A percentile compares a stretch with the other conserved stretches of the same genome.
These are phyloP conservation scores for Cajanus cajan DNA, from an alignment of 306 rosid genomes.

Conservation along the genomic window DNA sequence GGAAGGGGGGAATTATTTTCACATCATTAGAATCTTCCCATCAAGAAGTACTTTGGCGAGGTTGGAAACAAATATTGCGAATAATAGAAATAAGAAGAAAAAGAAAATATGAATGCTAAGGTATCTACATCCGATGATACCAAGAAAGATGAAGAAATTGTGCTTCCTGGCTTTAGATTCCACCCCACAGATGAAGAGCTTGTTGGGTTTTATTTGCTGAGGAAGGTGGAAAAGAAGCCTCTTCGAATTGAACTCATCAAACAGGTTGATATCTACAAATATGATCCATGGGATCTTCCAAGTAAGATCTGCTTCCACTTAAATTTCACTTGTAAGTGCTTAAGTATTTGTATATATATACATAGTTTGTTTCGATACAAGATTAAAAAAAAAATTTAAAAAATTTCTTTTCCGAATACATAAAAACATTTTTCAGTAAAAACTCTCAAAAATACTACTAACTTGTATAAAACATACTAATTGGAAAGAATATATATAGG, in stretches of 20 bases:
- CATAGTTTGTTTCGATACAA: no score
- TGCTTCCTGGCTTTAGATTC: conserved; percentile 89
- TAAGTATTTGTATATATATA: not conserved
- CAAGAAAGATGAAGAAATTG: conserved; percentile 40
- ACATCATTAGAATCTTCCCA: conserved; percentile 27
- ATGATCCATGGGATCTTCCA: conserved; percentile 99
- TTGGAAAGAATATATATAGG: no score
- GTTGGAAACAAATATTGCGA: not conserved
- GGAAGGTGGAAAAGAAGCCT: conserved; percentile 74
- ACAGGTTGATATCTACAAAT: conserved; percentile 86
- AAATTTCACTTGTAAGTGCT: not conserved
- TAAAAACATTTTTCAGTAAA: no score
- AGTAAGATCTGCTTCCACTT: conserved; percentile 48
- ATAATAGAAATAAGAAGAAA: not conserved
- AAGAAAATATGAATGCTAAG: conserved; percentile 46
- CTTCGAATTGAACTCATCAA: conserved; percentile 72
- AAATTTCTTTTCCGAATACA: no score
- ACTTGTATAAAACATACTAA: no score
- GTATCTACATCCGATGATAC: not conserved
- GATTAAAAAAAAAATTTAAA: no score
- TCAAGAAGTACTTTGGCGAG: not conserved
- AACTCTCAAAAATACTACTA: no score
- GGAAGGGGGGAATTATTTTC: not conserved
- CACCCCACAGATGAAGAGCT: conserved; percentile 97
- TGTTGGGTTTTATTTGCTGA: conserved; percentile 70